Evolutionary conservation across 2,329 filamentous ascomycete species (phyloP), one percentile per base, ranked within the genome.

Genomic region (Lecanicillium sp.): DNA sequence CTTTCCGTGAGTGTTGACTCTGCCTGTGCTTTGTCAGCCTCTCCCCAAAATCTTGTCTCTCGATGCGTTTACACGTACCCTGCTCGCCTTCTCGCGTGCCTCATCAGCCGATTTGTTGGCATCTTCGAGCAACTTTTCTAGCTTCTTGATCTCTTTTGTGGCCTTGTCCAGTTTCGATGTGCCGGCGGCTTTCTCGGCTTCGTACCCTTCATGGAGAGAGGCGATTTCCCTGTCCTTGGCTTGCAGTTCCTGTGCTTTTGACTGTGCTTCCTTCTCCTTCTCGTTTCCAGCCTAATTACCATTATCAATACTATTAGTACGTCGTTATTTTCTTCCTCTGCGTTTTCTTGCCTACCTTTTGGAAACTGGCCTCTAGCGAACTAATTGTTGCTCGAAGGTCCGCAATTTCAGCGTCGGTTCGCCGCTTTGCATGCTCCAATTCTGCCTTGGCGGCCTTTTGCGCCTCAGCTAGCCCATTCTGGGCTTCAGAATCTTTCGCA

Each of bases 331-430:
- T 5, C 13, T 11, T 12, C 6, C 29, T 7, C n/a, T 6, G 29
- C 12, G n/a, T 6, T 14, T 8, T 30, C 15, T 29, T n/a, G 27
- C 12, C 25, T 54, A 74, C 75, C 66, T 79, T 81, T 57, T 77
- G 68, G 11, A 81, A 47, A 47, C 79, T 74, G 25, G 76, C 72
- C 54, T 84, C 74, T 13, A 87, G 60, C 32, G 71, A 69, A 39
- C 71, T 74, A 19, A 83, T 69, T 2, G 68, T 79, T 17, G 70
- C 71, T 49, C 73, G 72, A 11, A 85, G 58, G 45, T 81, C 78
- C n/a, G 75, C 71, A 37, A 74, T 66, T 49, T 85, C 79, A 1
- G 74, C 76, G 31, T 84, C 80, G 18, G 60, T 57, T 30, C 71
- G 61, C 19, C 67, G 62, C 38, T 65, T 64, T 3, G 64, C 53